phyloP scores from a whole-genome alignment of 345 rosid genomes.

The Heritiera littoralis region DNA sequence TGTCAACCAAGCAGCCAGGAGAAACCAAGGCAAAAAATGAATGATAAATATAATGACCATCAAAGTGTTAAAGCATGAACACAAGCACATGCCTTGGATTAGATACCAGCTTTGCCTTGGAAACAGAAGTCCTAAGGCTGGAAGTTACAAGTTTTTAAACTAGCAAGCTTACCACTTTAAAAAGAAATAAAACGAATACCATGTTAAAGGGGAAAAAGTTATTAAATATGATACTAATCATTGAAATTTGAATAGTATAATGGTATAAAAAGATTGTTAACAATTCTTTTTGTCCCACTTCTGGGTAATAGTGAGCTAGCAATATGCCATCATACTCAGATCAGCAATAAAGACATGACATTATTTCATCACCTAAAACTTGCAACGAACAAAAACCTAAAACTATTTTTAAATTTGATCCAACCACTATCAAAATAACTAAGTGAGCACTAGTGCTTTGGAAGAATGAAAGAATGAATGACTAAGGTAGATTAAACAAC shows the following conservation, averaged over 20 bases:
- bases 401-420: neutral
- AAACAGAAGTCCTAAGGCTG: neutral
- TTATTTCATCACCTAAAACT: conserved; percentile 1
- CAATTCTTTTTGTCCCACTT: neutral
- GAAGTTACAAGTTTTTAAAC: neutral
- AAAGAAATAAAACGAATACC: neutral
- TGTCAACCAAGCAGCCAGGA: neutral
- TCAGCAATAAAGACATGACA: neutral
- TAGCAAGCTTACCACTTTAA: neutral
- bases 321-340: neutral
- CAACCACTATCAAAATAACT: neutral
- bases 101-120: neutral
- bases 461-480: neutral
- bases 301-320: neutral
- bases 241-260: neutral
- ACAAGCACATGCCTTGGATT: neutral
- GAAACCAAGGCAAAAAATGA: neutral
- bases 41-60: neutral
- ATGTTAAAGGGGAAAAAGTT: neutral
- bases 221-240: neutral
- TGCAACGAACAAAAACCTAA: neutral
- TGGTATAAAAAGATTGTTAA: neutral
- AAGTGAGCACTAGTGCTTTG: conserved; percentile 7
- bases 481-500: neutral
- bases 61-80: neutral